Conservation (phyloP, 2,329 filamentous ascomycete genomes). For the Epichloe sp. region DNA sequence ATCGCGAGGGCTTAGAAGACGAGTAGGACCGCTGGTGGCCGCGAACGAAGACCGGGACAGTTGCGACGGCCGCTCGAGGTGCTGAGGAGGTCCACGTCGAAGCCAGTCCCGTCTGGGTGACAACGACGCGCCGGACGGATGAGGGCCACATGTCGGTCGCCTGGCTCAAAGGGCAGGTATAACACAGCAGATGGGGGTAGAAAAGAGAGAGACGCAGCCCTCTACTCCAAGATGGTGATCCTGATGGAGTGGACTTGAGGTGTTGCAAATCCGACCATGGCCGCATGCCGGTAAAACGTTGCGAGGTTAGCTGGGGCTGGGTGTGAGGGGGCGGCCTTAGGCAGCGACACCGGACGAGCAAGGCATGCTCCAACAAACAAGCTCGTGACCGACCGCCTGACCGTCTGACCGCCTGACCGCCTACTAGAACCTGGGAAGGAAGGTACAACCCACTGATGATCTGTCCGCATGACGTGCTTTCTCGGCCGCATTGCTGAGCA, state of each 20-base stretch:
- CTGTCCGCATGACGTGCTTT: slow-evolving; percentile 1
- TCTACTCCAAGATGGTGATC: slow-evolving; percentile 15
- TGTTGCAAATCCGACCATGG: slow-evolving; percentile 23
- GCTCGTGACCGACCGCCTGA: not conserved
- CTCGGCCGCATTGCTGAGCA: not conserved
- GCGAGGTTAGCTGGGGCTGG: not conserved
- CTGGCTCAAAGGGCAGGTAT: slow-evolving; percentile 9
- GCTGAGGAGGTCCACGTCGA: slow-evolving; percentile 28
- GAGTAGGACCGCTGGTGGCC: slow-evolving; percentile 42
- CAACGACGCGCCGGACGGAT: slow-evolving; percentile 41
- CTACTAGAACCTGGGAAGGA: not conserved
- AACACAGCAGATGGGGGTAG: slow-evolving; percentile 4
- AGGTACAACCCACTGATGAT: not conserved
- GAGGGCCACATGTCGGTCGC: slow-evolving; percentile 36
- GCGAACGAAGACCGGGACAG: slow-evolving; percentile 23
- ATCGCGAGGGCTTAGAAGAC: slow-evolving; percentile 49
- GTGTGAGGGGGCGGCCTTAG: slow-evolving; percentile 18
- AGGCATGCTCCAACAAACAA: not conserved
- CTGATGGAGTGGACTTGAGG: slow-evolving; percentile 18
- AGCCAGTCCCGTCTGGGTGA: slow-evolving; percentile 30
- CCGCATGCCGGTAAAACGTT: slow-evolving; percentile 12
- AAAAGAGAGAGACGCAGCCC: slow-evolving; percentile 8
- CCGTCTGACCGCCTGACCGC: not conserved
- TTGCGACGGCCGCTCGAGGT: slow-evolving; percentile 24
- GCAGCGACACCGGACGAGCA: slow-evolving; percentile 17